Evolutionary conservation across 2,329 filamentous ascomycete species (phyloP), one percentile per base, ranked within the genome.

Genomic region (Daldinia sp.): DNA sequence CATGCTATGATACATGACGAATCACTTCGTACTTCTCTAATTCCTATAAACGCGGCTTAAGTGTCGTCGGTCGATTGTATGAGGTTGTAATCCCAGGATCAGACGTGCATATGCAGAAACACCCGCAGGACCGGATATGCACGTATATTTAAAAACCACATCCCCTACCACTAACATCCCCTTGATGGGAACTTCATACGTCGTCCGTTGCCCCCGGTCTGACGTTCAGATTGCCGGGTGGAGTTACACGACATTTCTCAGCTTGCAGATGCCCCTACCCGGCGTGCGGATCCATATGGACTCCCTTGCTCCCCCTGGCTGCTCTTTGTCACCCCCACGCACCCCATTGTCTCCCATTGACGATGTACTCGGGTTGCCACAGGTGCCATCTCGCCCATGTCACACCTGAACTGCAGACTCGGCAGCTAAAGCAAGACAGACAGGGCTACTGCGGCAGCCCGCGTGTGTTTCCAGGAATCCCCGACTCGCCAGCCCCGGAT

Each of bases 1-100:
- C 55, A 69, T 69, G 69, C 33, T 61, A 67, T 72, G 35, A 23
- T 18, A 72, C 66, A 18, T 69, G 69, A 72, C 57, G 59, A 61
- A 44, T 72, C 64, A 70, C 54, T 54, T 69, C 65, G 39, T 60
- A 28, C 26, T 42, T 51, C 20, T 58, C 12, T 48, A 6, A 10
- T 37, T 13, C 44, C 42, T 60, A 55, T 58, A 41, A 53, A 54
- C 37, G n/a, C 26, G 30, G 35, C 13, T 26, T 56, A 26, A 18
- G 50, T 46, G 42, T 60, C 20, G 28, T 61, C 59, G 28, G 60
- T 60, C 58, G 58, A 61, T 60, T 57, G 28, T 39, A 9, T 26
- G 20, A 53, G 20, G 59, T 41, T 51, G 48, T n/a, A 50, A 18
- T 33, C 15, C 35, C 48, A 51, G 46, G 26, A 51, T 59, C 44